Evolutionary conservation across 306 rosid genomes (phyloP).

Genomic region (Cucumis cinereus): DNA sequence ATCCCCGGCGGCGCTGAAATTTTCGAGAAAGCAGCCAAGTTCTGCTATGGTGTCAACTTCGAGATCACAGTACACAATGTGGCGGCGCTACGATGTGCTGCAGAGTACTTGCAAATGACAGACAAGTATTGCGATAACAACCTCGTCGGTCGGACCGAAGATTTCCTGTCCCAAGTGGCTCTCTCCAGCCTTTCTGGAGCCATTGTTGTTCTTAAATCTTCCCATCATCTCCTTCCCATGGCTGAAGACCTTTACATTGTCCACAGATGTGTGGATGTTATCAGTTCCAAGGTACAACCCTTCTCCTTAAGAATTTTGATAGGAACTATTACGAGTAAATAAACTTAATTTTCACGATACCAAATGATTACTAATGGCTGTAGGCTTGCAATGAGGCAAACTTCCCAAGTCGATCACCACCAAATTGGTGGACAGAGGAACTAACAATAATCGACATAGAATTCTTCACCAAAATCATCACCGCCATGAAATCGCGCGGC

Average conservation of each 20-base stretch:
- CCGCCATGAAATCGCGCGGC: constrained; percentile 49
- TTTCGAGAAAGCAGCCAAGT: constrained; percentile 82
- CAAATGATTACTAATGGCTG: too few relatives aligned
- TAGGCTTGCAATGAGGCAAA: constrained; percentile 56
- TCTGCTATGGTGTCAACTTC: constrained; percentile 86
- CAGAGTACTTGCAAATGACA: constrained; percentile 71
- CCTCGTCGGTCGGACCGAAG: constrained; percentile 60
- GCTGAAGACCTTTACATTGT: constrained; percentile 39
- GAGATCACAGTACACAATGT: constrained; percentile 74
- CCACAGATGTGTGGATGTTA: constrained; percentile 41
- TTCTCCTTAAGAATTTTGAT: too few relatives aligned
- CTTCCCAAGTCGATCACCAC: constrained; percentile 63
- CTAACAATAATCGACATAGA: constrained; percentile 41
- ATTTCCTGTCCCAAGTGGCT: constrained; percentile 57
- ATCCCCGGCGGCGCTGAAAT: constrained; percentile 81
- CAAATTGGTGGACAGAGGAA: constrained; percentile 93
- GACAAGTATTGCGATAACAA: constrained; percentile 52
- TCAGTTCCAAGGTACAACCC: constrained; percentile 18
- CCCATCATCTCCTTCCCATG: constrained; percentile 36
- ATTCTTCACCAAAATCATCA: constrained; percentile 36
- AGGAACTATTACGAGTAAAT: too few relatives aligned
- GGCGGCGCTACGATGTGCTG: constrained; percentile 66
- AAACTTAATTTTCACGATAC: too few relatives aligned
- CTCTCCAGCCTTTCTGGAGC: constrained; percentile 48
- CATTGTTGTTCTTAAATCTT: constrained; percentile 51